Evolutionary conservation across 345 rosid species (phyloP), one percentile per base, ranked within the genome.

Genomic region (Hibiscus mutabilis): DNA sequence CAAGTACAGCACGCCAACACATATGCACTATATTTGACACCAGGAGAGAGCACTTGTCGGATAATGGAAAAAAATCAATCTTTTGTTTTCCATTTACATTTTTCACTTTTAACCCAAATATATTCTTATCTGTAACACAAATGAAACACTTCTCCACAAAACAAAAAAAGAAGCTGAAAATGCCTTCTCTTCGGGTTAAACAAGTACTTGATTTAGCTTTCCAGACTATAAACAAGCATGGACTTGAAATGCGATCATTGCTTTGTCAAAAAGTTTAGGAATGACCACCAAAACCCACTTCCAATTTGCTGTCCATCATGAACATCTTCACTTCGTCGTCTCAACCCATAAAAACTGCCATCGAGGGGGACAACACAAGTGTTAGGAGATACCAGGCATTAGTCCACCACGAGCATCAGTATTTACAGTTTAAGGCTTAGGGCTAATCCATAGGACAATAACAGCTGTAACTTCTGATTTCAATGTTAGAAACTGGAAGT

Each of bases 231-330:
- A 21, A 65, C 53, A 65, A 25, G 19, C 31, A 65, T 22, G 42
- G n/a, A 62, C 25, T 15, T n/a, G 51, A 59, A 49, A 16, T 12
- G n/a, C 33, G 47, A 18, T 35, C 56, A 51, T 53, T 44, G 24
- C 44, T 35, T n/a, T 24, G 53, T 35, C 79, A 22, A 65, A 61
- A 71, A 33, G 46, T 13, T 57, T 37, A 24, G 72, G 58, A 51
- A 73, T 18, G 66, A 76, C 31, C 71, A 16, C 66, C 60, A 61
- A 27, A 52, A 60, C 6, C 67, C 70, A 61, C 70, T 27, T 59
- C 42, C 42, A 37, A 6, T 29, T 37, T 37, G 42, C 42, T 8
- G 42, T 37, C 11, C 70, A 47, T 16, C 13, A 6, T 13, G 6
- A 65, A 65, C 19, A 65, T 69, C 68, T 64, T 35, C 56, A 49